These are phyloP conservation scores for Diaporthe sp. DNA, from an alignment of 2,329 filamentous ascomycete genomes.

Conservation along the genomic window DNA sequence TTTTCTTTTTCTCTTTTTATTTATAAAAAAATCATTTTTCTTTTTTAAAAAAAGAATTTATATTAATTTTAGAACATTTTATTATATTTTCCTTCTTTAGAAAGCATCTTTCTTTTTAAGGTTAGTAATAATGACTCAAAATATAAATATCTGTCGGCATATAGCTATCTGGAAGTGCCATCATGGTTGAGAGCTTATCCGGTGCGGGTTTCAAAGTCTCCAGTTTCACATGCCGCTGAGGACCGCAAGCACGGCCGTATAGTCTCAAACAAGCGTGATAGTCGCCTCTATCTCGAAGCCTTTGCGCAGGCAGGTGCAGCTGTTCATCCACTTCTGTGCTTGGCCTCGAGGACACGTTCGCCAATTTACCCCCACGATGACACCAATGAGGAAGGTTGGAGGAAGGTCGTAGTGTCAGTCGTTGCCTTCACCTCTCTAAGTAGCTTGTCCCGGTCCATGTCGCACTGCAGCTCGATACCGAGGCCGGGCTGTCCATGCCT, in stretches of 20 bases:
- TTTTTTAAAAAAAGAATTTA: background rate
- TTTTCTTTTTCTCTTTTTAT: background rate
- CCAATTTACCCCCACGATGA: background rate
- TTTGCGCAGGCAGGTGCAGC: background rate
- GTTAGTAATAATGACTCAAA: background rate
- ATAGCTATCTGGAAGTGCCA: background rate
- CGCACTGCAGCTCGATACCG: slow-evolving; percentile 25
- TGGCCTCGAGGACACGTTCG: slow-evolving; percentile 9
- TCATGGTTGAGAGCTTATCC: too few species aligned
- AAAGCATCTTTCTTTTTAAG: background rate
- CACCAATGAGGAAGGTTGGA: slow-evolving; percentile 26
- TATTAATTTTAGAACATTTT: background rate
- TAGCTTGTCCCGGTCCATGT: slow-evolving; percentile 31
- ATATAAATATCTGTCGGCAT: background rate
- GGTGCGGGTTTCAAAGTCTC: background rate
- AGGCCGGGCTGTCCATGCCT: slow-evolving; percentile 19
- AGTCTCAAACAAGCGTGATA: background rate
- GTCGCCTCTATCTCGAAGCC: background rate
- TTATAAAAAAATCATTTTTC: background rate
- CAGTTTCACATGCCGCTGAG: slow-evolving; percentile 11
- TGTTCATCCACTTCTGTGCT: background rate
- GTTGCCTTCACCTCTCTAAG: slow-evolving; percentile 27
- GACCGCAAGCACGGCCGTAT: background rate
- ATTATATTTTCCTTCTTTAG: background rate
- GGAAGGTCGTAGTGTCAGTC: slow-evolving; percentile 19